Base-by-base conservation (phyloP, 495 filamentous ascomycete species). In the Neurospora sp. region DNA sequence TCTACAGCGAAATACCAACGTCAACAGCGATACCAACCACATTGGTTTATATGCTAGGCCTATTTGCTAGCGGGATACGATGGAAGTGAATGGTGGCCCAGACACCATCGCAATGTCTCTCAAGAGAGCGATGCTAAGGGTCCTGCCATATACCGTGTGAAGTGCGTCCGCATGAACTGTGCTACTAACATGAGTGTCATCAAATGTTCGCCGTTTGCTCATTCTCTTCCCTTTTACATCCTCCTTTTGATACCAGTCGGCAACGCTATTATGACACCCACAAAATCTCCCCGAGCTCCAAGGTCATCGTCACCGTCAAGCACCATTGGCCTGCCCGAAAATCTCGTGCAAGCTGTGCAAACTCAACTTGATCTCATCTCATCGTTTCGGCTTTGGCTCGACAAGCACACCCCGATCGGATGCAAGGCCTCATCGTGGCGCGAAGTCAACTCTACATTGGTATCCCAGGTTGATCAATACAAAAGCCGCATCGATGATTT, bases 331-430 rank as follows among this genome's bases (percentile, higher is more conserved):
- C 54, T 66, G 14, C 54, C 54, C 1, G 54, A 66, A 35, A 16
- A 31, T 18, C 54, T 75, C 20, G 8, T 5, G 5, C 39, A 38
- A 2, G 71, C 71, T 10, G 12, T 71, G n/a, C 39, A 72, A n/a
- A 70, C 59, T 27, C 74, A 78, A 42, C 12, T 75, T 8, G 37
- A 39, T 3, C 70, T 73, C 27, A 72, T 75, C 31, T 38, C 72
- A 1, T 72, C 74, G 12, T 77, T 74, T 38, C 41, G 38, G 2
- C 35, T 39, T 11, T 77, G 76, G 77, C 69, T 79, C 4, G 10
- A 71, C 14, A 23, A 70, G 1, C 70, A 62, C 4, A 70, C 8
- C 10, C 46, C 48, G 8, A 62, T 35, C 3, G 70, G 54, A 9
- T 70, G 38, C 14, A 18, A 35, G 18, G 54, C 14, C 14, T 66